Conservation (phyloP, 768 basidiomycete genomes). For the Mrakia blollopis region DNA sequence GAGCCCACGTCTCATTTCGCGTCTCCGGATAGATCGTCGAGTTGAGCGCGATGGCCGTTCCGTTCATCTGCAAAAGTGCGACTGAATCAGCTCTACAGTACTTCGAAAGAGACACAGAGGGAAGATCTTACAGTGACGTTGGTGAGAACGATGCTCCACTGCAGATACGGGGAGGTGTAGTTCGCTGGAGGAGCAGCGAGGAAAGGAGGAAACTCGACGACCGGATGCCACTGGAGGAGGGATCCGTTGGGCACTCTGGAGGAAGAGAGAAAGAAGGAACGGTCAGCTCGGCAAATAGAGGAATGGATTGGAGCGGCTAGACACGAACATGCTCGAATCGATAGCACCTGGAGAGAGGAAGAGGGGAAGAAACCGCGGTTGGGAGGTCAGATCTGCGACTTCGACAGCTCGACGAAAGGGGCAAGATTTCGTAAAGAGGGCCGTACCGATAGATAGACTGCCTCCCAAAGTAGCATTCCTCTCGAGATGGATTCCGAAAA, state of each 20-base stretch:
- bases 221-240: conserved; percentile 17
- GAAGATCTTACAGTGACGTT: conserved; percentile 32
- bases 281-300: neutral
- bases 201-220: conserved; percentile 29
- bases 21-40: conserved; percentile 37
- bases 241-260: conserved; percentile 6
- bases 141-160: conserved; percentile 39
- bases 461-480: conserved; percentile 21
- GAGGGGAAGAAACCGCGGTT: neutral
- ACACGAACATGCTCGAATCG: conserved; percentile 10
- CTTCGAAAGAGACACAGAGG: neutral
- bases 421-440: neutral
- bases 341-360: conserved; percentile 8
- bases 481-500: conserved; percentile 28
- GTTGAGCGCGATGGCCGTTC: conserved; percentile 36
- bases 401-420: neutral
- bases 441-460: conserved; percentile 12
- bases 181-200: neutral
- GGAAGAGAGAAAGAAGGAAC: neutral
- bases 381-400: neutral
- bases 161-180: conserved; percentile 33
- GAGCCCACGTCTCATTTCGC: conserved; percentile 35
- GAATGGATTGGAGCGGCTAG: neutral
- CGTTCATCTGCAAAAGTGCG: conserved; percentile 34
- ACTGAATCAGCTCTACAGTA: no score